phyloP scores from a whole-genome alignment of 75 land plant species.

The Cunninghamia lanceolata region DNA sequence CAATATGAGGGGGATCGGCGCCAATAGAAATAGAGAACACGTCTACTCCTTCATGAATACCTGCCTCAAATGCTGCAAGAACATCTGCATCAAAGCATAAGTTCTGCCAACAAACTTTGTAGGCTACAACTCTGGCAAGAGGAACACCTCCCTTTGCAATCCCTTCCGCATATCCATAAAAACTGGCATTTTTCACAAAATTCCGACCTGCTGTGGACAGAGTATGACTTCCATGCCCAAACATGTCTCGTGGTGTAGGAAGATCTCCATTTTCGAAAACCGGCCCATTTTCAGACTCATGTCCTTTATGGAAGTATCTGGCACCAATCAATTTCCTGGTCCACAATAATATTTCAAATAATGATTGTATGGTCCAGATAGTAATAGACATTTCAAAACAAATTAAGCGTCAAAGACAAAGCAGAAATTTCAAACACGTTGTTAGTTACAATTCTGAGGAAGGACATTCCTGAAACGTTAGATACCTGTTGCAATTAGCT shows the following conservation, averaged over 20 bases:
- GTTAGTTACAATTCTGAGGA: neutral
- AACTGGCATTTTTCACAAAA: constrained; percentile 11
- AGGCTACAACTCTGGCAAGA: constrained; percentile 23
- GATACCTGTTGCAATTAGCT: constrained; percentile 32
- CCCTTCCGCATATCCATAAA: constrained; percentile 30
- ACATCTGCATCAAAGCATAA: constrained; percentile 20
- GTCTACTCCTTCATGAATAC: constrained; percentile 39
- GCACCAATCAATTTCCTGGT: constrained; percentile 38
- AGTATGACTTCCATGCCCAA: constrained; percentile 43
- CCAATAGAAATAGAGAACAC: constrained; percentile 33
- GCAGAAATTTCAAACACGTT: neutral
- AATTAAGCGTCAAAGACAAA: too few species aligned
- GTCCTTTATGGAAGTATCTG: constrained; percentile 20
- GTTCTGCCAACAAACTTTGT: constrained; percentile 41
- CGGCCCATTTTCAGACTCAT: neutral
- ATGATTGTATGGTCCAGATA: neutral
- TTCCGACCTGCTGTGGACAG: constrained; percentile 21
- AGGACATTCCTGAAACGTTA: neutral
- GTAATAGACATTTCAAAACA: neutral
- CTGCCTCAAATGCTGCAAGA: constrained; percentile 34
- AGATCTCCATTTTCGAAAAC: too few species aligned
- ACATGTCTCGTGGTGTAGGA: constrained; percentile 21
- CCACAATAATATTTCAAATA: neutral
- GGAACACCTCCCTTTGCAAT: constrained; percentile 41
- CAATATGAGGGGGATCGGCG: neutral